Evolutionary conservation across 805 yeast species (phyloP).

Genomic region (Yueomyces sp.): DNA sequence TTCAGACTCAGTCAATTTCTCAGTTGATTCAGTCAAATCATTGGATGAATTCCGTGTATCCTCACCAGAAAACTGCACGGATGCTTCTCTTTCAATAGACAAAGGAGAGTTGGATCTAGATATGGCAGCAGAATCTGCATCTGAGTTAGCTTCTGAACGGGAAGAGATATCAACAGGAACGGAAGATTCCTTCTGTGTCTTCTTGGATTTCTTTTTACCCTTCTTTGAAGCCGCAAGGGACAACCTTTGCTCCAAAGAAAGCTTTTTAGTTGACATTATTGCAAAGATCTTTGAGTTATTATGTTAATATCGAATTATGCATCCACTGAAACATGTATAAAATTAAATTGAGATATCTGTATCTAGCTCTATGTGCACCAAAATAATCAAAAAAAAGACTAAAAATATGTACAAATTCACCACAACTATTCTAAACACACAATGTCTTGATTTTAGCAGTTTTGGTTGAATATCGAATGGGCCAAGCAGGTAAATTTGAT

Average conservation of each 20-base stretch:
- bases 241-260: constrained; percentile 73
- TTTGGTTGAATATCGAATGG: no score
- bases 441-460: no score
- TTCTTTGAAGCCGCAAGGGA: constrained; percentile 58
- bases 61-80: background rate
- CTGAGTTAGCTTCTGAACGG: background rate
- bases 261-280: constrained; percentile 29
- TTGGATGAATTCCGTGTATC: background rate
- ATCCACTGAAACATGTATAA: no score
- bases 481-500: no score
- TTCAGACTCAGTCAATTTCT: background rate
- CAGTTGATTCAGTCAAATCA: background rate
- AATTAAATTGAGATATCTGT: no score
- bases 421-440: no score
- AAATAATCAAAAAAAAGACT: no score
- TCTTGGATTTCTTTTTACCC: constrained; percentile 21
- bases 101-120: background rate
- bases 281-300: no score
- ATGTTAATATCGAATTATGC: no score
- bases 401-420: no score
- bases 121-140: background rate
- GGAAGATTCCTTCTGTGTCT: constrained; percentile 2
- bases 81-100: background rate
- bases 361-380: no score
- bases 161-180: background rate